Base-by-base conservation (phyloP, 495 filamentous ascomycete genomes). In the Trichodelitschia bisporula region DNA sequence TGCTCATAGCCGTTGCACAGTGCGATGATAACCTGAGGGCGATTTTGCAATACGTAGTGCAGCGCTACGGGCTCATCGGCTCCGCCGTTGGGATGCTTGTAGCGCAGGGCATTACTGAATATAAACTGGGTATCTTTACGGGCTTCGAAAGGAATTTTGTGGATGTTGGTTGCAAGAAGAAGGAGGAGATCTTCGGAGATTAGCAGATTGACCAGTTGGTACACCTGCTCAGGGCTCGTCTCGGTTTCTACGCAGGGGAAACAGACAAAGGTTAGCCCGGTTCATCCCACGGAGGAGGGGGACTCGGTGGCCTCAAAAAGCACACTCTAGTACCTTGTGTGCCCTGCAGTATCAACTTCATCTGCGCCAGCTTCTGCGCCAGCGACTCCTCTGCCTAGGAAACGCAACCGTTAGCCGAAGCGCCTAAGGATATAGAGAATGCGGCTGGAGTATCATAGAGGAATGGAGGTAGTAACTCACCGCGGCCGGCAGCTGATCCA, bases 101-200 rank as follows among this genome's bases (percentile, higher is more conserved):
- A 90, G 18, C 80, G 74, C 45, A 91, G 69, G 30, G 77, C 66
- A 51, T 79, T 76, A 8, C 76, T 84, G 58, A 89, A 75, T 43
- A 92, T 82, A 41, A 76, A 73, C 47, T 91, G 77, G 5, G 72
- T 70, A 43, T 90, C 78, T 54, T 89, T 90, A 42, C 76, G 67
- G 16, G 78, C 72, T 56, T 99, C 89, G 58, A 99, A 99, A 4
- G 84, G 77, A 4, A 95, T 66, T 17, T 70, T 60, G 48, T 74
- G 64, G 29, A 99, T 70, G 45, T 69, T 66, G 27, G 63, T 59
- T 17, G 83, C 74, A 21, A 99, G 69, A 19, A 74, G 56, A 40
- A 72, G 76, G 20, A 95, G 65, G 15, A 99, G 56, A 47, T 93
- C 79, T 53, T 90, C 79, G 40, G 80, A 63, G 39, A 92, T 70